phyloP scores from a whole-genome alignment of 192 early-diverging fungal species.

The Gryganskiella cystojenkinii region DNA sequence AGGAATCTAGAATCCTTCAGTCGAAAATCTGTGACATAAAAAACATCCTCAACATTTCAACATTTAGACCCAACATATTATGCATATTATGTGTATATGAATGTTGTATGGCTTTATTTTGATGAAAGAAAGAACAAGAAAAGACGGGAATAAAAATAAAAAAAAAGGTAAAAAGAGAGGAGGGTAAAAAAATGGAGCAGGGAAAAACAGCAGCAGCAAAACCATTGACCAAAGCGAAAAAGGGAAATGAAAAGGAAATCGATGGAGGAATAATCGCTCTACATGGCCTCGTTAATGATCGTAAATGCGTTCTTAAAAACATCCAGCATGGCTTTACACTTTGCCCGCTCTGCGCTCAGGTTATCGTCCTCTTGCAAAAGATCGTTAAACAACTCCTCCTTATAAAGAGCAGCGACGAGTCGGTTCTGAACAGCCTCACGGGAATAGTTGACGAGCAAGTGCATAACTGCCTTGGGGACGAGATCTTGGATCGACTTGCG shows the following conservation, averaged over 20 bases:
- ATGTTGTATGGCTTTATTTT: no score
- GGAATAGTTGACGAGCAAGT: conserved; percentile 79
- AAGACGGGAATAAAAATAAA: no score
- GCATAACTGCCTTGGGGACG: conserved; percentile 88
- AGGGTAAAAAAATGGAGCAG: no score
- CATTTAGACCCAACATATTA: no score
- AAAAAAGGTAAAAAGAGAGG: no score
- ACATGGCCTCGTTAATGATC: conserved; percentile 68
- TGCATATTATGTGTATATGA: no score
- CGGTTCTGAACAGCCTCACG: conserved; percentile 81
- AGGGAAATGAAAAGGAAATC: no score
- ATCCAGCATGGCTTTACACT: conserved; percentile 81
- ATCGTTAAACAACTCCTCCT: conserved; percentile 74
- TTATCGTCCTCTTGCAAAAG: conserved; percentile 81
- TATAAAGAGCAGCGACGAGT: conserved; percentile 78
- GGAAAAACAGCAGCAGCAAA: no score
- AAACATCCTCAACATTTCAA: no score
- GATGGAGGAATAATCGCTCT: conserved; percentile 7
- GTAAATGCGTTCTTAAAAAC: conserved; percentile 84
- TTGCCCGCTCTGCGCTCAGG: conserved; percentile 75
- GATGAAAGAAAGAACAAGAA: no score
- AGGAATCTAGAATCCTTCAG: conserved; percentile 21
- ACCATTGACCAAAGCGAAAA: no score
- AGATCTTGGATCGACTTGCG: conserved; percentile 84
- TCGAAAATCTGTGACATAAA: no score